Conservation (phyloP, 2,329 filamentous ascomycete species). For the Nemania serpens region DNA sequence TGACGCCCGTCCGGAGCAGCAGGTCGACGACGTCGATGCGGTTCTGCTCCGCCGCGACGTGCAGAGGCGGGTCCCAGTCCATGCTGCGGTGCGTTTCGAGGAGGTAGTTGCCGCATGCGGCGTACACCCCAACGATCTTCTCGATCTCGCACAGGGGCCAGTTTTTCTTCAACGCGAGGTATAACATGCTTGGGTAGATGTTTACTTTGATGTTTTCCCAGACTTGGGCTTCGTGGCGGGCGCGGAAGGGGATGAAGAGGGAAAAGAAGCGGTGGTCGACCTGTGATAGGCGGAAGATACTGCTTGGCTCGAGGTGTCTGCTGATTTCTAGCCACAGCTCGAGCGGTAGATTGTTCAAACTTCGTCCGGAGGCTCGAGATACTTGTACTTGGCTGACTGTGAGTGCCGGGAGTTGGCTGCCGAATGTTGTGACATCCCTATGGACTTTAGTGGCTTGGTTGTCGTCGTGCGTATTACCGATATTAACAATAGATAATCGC, state of each 20-base stretch:
- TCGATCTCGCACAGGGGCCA: neutral
- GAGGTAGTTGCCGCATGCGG: neutral
- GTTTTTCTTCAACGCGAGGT: neutral
- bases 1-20: neutral
- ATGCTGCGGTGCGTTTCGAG: neutral
- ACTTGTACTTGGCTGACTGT: too few relatives aligned
- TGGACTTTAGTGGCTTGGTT: too few relatives aligned
- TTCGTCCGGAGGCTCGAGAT: too few relatives aligned
- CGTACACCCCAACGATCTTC: neutral
- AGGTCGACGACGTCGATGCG: conserved; percentile 10
- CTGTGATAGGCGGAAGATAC: neutral
- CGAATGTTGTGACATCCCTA: too few relatives aligned
- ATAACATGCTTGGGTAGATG: neutral
- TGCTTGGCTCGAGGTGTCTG: neutral
- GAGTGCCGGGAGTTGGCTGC: too few relatives aligned
- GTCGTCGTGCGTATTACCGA: too few relatives aligned
- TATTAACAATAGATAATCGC: too few relatives aligned
- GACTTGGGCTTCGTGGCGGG: neutral
- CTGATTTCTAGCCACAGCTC: conserved; percentile 1
- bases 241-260: neutral
- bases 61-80: neutral
- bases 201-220: too few relatives aligned
- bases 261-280: neutral
- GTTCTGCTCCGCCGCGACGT: conserved; percentile 7
- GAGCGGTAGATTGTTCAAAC: neutral